These are phyloP conservation scores for Mycena floridula DNA, from an alignment of 768 basidiomycete species.

Conservation along the genomic window DNA sequence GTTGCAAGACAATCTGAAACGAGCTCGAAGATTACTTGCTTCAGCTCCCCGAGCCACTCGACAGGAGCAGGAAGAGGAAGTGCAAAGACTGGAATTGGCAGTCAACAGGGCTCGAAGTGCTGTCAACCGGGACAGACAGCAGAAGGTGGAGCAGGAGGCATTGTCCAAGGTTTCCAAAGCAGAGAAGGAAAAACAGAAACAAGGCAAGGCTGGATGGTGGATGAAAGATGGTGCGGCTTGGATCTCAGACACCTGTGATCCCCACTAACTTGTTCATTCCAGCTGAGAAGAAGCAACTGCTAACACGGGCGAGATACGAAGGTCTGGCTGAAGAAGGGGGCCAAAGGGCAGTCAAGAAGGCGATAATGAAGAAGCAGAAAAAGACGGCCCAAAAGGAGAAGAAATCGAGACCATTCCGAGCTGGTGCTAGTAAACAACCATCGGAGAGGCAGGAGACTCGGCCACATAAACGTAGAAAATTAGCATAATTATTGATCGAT, in stretches of 20 bases:
- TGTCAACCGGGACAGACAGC: conserved; percentile 66
- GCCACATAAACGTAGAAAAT: not conserved
- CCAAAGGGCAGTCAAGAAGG: conserved; percentile 76
- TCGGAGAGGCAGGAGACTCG: conserved; percentile 10
- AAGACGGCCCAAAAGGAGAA: conserved; percentile 89
- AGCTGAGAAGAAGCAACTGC: conserved; percentile 76
- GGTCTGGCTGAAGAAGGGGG: conserved; percentile 75
- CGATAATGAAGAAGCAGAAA: conserved; percentile 83
- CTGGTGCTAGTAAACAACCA: too few relatives aligned
- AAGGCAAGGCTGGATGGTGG: conserved; percentile 82
- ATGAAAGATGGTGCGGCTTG: conserved; percentile 68
- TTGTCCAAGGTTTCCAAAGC: conserved; percentile 46
- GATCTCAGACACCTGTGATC: not conserved
- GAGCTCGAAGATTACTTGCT: conserved; percentile 56
- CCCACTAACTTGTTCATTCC: conserved; percentile 13
- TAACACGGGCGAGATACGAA: conserved; percentile 73
- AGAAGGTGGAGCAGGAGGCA: conserved; percentile 67
- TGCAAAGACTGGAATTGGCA: conserved; percentile 62
- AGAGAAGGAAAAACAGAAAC: conserved; percentile 59
- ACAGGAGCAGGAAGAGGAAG: conserved; percentile 59
- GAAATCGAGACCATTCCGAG: conserved; percentile 66
- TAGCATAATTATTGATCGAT: too few relatives aligned
- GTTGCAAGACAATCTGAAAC: conserved; percentile 59
- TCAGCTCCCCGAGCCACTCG: conserved; percentile 58
- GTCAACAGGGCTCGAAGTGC: conserved; percentile 72